Percentiles rank a stretch among this genome's conserved stretches.
Evolutionary conservation across 2,329 filamentous ascomycete species (phyloP).

Genomic region (Diaporthe helianthi): DNA sequence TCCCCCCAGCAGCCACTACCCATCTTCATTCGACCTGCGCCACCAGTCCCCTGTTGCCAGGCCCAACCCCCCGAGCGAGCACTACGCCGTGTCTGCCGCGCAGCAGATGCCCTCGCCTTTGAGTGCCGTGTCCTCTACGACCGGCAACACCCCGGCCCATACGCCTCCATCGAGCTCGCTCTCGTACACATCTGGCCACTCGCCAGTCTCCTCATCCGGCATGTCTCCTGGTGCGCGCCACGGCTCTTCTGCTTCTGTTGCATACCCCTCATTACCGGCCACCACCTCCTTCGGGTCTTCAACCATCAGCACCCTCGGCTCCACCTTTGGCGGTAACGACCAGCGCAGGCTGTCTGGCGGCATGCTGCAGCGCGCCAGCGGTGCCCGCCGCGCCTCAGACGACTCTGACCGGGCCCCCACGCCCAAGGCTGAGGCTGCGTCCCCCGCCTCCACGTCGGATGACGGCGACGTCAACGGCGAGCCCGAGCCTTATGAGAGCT

Average conservation of each 20-base stretch:
- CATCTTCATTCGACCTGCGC: constrained; percentile 67
- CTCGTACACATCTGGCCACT: constrained; percentile 81
- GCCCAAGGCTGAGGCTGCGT: constrained; percentile 53
- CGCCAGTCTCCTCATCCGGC: constrained; percentile 73
- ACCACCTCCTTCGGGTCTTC: constrained; percentile 74
- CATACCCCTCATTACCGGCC: constrained; percentile 78
- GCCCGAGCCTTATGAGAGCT: constrained; percentile 68
- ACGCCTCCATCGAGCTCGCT: constrained; percentile 78
- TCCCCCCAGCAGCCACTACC: constrained; percentile 79
- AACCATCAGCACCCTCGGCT: constrained; percentile 74
- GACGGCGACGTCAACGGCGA: constrained; percentile 63
- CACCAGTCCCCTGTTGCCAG: constrained; percentile 47
- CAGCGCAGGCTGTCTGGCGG: constrained; percentile 68
- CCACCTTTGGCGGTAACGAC: constrained; percentile 68
- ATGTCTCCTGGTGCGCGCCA: constrained; percentile 73
- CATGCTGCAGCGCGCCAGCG: constrained; percentile 67
- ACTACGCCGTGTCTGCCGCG: constrained; percentile 54
- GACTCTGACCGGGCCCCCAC: constrained; percentile 51
- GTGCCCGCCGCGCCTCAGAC: constrained; percentile 49
- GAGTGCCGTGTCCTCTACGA: constrained; percentile 63
- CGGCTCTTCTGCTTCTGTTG: constrained; percentile 64
- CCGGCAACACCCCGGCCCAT: constrained; percentile 72
- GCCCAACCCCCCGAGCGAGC: constrained; percentile 39
- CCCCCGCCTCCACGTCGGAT: constrained; percentile 60
- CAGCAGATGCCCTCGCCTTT: constrained; percentile 65